Evolutionary conservation across 2,329 filamentous ascomycete species (phyloP).

Genomic region (Trichoderma arundinaceum): DNA sequence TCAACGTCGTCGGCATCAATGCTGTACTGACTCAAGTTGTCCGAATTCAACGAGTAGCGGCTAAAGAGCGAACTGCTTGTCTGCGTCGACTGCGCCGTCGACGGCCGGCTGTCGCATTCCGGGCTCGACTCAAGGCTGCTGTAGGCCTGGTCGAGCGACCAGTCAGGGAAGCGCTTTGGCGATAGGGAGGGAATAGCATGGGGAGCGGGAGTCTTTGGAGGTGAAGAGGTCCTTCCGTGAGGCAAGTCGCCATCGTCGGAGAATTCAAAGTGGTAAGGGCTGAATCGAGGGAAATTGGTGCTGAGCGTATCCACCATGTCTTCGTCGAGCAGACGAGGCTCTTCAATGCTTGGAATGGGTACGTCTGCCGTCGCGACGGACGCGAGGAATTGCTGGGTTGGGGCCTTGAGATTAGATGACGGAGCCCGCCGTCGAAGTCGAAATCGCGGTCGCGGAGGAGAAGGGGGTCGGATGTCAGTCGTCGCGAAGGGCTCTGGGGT

Average conservation of each 20-base stretch:
- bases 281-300: slow-evolving; percentile 44
- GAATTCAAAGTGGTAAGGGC: slow-evolving; percentile 43
- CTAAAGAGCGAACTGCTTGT: slow-evolving; percentile 64
- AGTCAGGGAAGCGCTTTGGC: slow-evolving; percentile 60
- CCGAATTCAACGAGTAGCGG: slow-evolving; percentile 60
- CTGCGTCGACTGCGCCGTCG: slow-evolving; percentile 64
- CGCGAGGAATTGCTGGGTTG: slow-evolving; percentile 70
- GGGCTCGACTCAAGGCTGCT: slow-evolving; percentile 64
- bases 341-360: slow-evolving; percentile 68
- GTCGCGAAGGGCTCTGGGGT: slow-evolving; percentile 59
- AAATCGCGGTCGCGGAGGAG: slow-evolving; percentile 59
- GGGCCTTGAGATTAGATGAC: slow-evolving; percentile 58
- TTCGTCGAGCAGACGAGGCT: slow-evolving; percentile 54
- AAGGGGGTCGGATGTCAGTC: slow-evolving; percentile 49
- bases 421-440: slow-evolving; percentile 61
- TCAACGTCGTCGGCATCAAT: slow-evolving; percentile 49
- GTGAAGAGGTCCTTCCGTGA: slow-evolving; percentile 54
- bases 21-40: slow-evolving; percentile 59
- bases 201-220: slow-evolving; percentile 65
- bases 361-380: slow-evolving; percentile 69
- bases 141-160: slow-evolving; percentile 62
- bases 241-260: slow-evolving; percentile 42
- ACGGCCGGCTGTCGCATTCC: slow-evolving; percentile 64
- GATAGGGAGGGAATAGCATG: slow-evolving; percentile 52
- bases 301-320: slow-evolving; percentile 50